Evolutionary conservation across 164 flowering plant species (phyloP), one percentile per base, ranked within the genome.

Genomic region (Aristolochia contorta): DNA sequence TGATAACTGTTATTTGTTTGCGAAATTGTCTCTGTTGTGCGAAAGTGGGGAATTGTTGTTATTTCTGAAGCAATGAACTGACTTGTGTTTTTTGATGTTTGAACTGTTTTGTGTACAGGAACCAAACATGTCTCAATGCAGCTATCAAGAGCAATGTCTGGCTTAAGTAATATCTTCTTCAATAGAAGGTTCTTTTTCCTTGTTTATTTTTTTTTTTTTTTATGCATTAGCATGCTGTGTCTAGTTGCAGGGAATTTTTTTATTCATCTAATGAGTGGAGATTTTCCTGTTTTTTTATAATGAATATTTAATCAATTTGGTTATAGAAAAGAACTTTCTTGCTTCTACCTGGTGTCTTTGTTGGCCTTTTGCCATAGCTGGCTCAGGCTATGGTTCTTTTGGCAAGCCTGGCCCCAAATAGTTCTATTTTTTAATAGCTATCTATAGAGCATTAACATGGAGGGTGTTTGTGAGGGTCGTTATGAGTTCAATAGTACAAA

Each of bases 131-230:
- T 74, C 0, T 71, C 79, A 6, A 71, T 81, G 84, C 82, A 75
- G 65, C 68, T 78, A 46, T 70, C 89, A 18, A 83, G 81, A 67
- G 64, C 76, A 21, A 65, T 86, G 64, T 75, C 85, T 66, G 82
- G 86, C 51, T 67, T 85, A 47, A 69, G 85, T 14, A 71, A 82
- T 71, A 65, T 86, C 41, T 73, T 87, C 24, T 91, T 83, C 68
- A 83, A 77, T 75, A 79, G 76, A 78, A 77, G 96, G 96, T 86
- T 71, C 16, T 12, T 56, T 2, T 7, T 30, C 37, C 19, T 12
- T 24, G 22, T 19, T 56, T n/a, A 18, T n/a, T 30, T 2, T 56
- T 9, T 3, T 24, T 19, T n/a, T 32, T 5, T 30, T 9, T 16
- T 32, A 13, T 30, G 19, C 32, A 24, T 32, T 32, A 16, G 22